Base-by-base conservation (phyloP, 495 filamentous ascomycete species). In the Penicillium psychrofluorescens region DNA sequence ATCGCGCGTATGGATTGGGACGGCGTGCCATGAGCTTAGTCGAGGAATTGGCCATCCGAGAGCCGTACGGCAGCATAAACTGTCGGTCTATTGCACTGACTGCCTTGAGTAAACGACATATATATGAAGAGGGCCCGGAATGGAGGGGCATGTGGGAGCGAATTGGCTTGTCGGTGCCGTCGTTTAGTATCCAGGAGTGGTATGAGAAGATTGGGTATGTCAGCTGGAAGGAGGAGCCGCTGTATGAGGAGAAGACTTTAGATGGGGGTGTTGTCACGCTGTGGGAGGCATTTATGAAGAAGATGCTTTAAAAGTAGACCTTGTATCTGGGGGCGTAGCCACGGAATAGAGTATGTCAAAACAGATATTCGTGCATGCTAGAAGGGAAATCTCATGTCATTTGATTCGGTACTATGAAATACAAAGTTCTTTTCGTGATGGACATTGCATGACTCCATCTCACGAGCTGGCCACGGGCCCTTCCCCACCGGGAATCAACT, bases 401-500 rank as follows among this genome's bases (percentile, higher is more conserved):
- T 48, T 53, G 59, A 55, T 67, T 57, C 53, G 57, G 54, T 53
- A 62, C 61, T 51, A 55, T 69, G 53, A 53, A 22, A 60, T 49
- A 51, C 40, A 49, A 57, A 56, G 48, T 46, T 56, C 37, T 51
- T 58, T 52, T 60, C 50, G 35, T 54, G 38, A 62, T 33, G 29
- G 36, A 37, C 43, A 48, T 29, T 45, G 35, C 14, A 44, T 37
- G 47, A 44, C 38, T 35, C 49, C 40, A 40, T 31, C 41, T 56
- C 27, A 63, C 51, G 62, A 60, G 55, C 61, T 66, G 43, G 55
- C 51, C 41, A 51, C 66, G 30, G 87, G 87, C 1, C 88, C 88
- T 61, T 92, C 87, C 33, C 88, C 88, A 46, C 88, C 88, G 12
- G 88, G 88, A 51, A 92, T 90, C 66, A 95, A 79, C 88, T 95